Conservation (phyloP, 805 yeast species). For the Phaffomyces thermotolerans region DNA sequence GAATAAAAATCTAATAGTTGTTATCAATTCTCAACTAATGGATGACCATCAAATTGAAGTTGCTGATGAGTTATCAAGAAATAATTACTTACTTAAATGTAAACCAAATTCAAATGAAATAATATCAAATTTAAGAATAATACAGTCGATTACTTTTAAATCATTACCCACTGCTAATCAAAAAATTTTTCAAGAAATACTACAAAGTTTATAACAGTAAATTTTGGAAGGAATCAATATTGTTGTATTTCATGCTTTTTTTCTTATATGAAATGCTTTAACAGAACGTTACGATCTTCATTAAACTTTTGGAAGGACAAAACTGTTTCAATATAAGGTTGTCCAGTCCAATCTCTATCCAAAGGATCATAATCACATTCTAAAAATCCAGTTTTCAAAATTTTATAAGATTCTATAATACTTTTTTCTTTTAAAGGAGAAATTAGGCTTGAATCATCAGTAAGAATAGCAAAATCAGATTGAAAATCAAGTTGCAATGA, state of each 20-base stretch:
- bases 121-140: slow-evolving; percentile 10
- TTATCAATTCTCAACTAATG: slow-evolving; percentile 67
- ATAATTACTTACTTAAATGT: slow-evolving; percentile 26
- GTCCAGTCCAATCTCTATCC: slow-evolving; percentile 8
- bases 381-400: slow-evolving; percentile 9
- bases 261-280: slow-evolving; percentile 8
- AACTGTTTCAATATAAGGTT: neutral
- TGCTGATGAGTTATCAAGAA: slow-evolving; percentile 44
- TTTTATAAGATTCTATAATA: slow-evolving; percentile 1
- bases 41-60: slow-evolving; percentile 82
- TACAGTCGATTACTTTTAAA: slow-evolving; percentile 10
- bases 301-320: slow-evolving; percentile 7
- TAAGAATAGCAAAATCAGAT: neutral
- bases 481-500: slow-evolving; percentile 5
- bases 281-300: slow-evolving; percentile 15
- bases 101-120: slow-evolving; percentile 9
- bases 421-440: neutral
- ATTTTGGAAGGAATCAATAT: too few relatives aligned
- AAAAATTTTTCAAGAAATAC: slow-evolving; percentile 2
- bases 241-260: too few relatives aligned
- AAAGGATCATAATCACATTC: slow-evolving; percentile 15
- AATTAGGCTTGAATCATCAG: neutral
- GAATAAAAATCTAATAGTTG: slow-evolving; percentile 54
- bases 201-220: slow-evolving; percentile 6
- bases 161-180: slow-evolving; percentile 22